Conservation (phyloP, 345 rosid genomes). For the Litchi chinensis region DNA sequence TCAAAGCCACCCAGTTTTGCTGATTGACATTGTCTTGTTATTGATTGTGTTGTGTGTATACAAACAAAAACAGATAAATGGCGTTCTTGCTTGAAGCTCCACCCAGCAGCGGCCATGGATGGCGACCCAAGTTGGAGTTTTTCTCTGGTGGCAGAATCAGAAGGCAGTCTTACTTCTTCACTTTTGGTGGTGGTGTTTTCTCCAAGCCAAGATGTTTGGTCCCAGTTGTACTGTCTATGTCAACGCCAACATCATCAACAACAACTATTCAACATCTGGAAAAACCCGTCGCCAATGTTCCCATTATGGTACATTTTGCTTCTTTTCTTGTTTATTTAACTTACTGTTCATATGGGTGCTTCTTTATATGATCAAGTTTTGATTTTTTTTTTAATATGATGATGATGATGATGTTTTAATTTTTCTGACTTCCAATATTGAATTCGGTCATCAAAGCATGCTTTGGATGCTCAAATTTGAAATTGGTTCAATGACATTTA, state of each 20-base stretch:
- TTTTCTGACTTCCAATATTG: background rate
- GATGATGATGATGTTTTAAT: background rate
- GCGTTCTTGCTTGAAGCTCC: slow-evolving; percentile 25
- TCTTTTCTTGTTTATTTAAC: too few species aligned
- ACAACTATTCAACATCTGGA: slow-evolving; percentile 13
- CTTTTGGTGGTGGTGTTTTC: background rate
- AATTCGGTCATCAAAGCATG: background rate
- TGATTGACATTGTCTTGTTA: too few species aligned
- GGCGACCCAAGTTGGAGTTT: slow-evolving; percentile 4
- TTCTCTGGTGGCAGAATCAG: slow-evolving; percentile 10
- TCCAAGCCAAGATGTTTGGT: slow-evolving; percentile 15
- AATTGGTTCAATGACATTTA: too few species aligned
- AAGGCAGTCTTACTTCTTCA: background rate
- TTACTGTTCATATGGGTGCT: too few species aligned
- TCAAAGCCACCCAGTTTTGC: too few species aligned
- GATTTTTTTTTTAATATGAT: too few species aligned
- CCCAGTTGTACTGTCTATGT: slow-evolving; percentile 36
- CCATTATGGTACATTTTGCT: slow-evolving; percentile 43
- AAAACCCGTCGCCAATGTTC: slow-evolving; percentile 33
- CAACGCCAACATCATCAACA: slow-evolving; percentile 20
- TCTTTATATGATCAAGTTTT: too few species aligned
- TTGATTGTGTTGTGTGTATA: too few species aligned
- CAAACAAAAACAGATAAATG: slow-evolving; percentile 7
- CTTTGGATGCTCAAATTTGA: background rate
- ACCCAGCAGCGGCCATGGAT: background rate